Base-by-base conservation (phyloP, 129 eudicot genomes). In the Arctium minus region DNA sequence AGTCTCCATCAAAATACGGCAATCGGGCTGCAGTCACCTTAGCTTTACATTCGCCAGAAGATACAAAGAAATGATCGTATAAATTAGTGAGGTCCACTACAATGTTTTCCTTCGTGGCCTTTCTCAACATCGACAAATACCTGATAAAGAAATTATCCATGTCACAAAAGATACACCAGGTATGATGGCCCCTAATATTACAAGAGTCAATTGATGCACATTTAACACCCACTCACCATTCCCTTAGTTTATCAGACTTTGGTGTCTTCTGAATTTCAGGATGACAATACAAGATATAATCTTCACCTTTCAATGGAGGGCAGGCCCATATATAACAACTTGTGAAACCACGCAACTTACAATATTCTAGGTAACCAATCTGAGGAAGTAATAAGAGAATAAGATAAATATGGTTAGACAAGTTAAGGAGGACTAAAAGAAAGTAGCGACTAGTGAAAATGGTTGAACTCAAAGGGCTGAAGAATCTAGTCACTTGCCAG, bases 241-340 rank as follows among this genome's bases (percentile, higher is more conserved):
- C 98, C 67, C 99, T 85, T 62, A 96, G 90, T 84, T 96, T 96
- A 86, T 96, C 99, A 73, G 98, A 93, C 83, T 96, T 96, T 48
- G 99, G 98, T 35, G 99, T 96, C 85, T 96, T 96, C 74, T 96
- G 99, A 83, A 93, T 96, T 88, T 96, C 98, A 2, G 99, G 99
- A 82, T 96, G 99, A 85, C 99, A 96, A 83, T 96, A 96, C 72
- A 96, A 82, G 40, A 96, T 96, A 86, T 93, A 93, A 84, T 96
- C 99, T 92, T 96, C 99, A 37, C 98, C 99, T 90, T 93, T 96
- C 42, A 93, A 78, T 64, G 98, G 99, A 77, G 99, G 99, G 82
- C 98, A 96, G 18, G 99, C 99, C 99, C 99, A 96, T 81, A 96
- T 96, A 74, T 96, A 96, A 83, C 99, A 96, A 86, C 99, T 93